Percentiles rank a stretch among this genome's conserved stretches.
These are phyloP conservation scores for Wickerhamiella kurtzmanii DNA, from an alignment of 805 yeast species.

Conservation along the genomic window DNA sequence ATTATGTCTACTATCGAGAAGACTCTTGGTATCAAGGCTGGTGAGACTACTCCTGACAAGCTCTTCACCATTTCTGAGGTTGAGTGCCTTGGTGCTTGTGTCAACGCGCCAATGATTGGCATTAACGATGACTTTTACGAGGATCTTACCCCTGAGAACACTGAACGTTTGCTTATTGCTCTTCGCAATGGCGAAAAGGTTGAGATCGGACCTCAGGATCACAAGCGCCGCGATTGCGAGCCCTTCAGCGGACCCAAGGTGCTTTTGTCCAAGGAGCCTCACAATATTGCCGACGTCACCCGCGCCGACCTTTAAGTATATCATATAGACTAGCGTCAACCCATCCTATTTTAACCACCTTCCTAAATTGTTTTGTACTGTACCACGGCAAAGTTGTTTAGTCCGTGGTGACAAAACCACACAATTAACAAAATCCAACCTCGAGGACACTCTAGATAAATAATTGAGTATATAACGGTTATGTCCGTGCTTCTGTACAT, in stretches of 20 bases:
- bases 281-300: constrained; percentile 54
- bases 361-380: background rate
- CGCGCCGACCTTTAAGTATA: constrained; percentile 47
- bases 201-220: constrained; percentile 55
- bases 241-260: constrained; percentile 60
- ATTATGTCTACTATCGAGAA: constrained; percentile 55
- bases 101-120: constrained; percentile 81
- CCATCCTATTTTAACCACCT: background rate
- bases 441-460: no score
- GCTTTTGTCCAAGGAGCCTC: constrained; percentile 47
- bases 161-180: constrained; percentile 46
- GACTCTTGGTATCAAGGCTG: constrained; percentile 53
- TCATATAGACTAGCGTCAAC: background rate
- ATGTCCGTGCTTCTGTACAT: background rate
- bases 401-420: no score
- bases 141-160: constrained; percentile 59
- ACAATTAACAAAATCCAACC: no score
- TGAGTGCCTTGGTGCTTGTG: constrained; percentile 87
- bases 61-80: constrained; percentile 75
- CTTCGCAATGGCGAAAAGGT: constrained; percentile 51
- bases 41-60: constrained; percentile 63
- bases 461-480: no score
- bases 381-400: background rate
- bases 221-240: constrained; percentile 57
- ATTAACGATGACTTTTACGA: constrained; percentile 72